These are phyloP conservation scores for Apostasia shenzhenica DNA, from an alignment of 106 monocot species.

Conservation along the genomic window DNA sequence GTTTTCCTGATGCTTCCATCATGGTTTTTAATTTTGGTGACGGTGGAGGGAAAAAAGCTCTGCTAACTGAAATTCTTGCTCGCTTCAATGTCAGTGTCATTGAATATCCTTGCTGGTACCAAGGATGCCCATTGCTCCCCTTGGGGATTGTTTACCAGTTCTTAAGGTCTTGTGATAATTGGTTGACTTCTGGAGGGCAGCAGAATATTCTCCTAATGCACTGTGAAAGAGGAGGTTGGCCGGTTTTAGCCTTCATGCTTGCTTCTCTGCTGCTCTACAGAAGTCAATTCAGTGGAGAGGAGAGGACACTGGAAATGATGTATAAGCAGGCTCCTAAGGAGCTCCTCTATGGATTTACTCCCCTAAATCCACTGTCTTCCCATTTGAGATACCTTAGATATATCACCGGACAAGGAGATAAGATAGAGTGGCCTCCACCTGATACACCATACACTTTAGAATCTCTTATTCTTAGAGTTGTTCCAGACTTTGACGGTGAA, in stretches of 20 bases:
- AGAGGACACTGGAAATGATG: conserved; percentile 81
- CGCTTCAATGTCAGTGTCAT: conserved; percentile 49
- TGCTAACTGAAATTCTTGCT: conserved; percentile 45
- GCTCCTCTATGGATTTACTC: conserved; percentile 42
- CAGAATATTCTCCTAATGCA: conserved; percentile 89
- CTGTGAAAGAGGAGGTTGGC: conserved; percentile 96
- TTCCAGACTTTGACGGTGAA: conserved; percentile 58
- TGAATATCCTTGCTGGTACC: conserved; percentile 65
- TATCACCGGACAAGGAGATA: conserved; percentile 35
- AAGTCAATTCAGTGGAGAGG: conserved; percentile 73
- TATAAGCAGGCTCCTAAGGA: conserved; percentile 87
- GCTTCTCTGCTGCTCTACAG: conserved; percentile 77
- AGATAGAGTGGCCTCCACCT: conserved; percentile 30
- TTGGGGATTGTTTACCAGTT: conserved; percentile 69
- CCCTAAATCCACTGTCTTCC: conserved; percentile 70
- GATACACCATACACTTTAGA: conserved; percentile 50
- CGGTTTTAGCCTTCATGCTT: conserved; percentile 90
- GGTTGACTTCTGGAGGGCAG: conserved; percentile 56
- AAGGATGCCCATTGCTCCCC: conserved; percentile 79
- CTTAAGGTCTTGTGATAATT: conserved; percentile 69
- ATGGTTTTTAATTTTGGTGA: conserved; percentile 74
- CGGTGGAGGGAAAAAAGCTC: conserved; percentile 37
- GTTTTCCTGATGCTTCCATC: conserved; percentile 68
- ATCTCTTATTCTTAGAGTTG: conserved; percentile 45
- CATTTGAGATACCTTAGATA: conserved; percentile 93